These are phyloP conservation scores for Globisporangium yorkense DNA, from an alignment of 352 stramenopile genomes.

Conservation along the genomic window DNA sequence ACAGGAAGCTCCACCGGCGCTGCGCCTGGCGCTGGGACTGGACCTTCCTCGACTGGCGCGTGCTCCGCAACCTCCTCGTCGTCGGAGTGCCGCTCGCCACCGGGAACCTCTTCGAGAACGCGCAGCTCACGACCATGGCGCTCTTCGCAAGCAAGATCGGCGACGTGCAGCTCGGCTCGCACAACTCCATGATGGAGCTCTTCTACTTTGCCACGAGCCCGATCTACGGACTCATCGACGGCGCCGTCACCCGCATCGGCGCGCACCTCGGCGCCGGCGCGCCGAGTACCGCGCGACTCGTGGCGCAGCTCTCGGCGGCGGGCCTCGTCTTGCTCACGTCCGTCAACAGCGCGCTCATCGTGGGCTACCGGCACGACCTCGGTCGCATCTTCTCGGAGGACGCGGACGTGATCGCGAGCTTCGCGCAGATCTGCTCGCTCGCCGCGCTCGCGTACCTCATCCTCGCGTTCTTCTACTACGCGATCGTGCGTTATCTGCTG, in stretches of 20 bases:
- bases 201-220: constrained; percentile 77
- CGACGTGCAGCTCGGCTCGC: constrained; percentile 63
- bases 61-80: constrained; percentile 39
- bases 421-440: constrained; percentile 53
- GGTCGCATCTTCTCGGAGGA: constrained; percentile 72
- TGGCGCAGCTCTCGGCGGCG: constrained; percentile 43
- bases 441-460: constrained; percentile 58
- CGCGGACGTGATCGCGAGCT: constrained; percentile 49
- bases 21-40: constrained; percentile 52
- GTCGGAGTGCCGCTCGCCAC: constrained; percentile 49
- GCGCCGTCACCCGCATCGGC: constrained; percentile 56
- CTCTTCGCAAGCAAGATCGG: constrained; percentile 66
- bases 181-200: constrained; percentile 85
- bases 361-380: constrained; percentile 38
- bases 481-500: constrained; percentile 33
- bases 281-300: constrained; percentile 29
- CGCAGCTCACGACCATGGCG: constrained; percentile 73
- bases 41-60: constrained; percentile 33
- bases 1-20: constrained; percentile 41
- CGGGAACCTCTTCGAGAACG: constrained; percentile 74
- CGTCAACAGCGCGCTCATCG: constrained; percentile 37
- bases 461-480: constrained; percentile 80
- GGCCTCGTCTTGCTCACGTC: constrained; percentile 40
- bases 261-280: constrained; percentile 54
- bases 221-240: constrained; percentile 66